Conservation (phyloP, 768 basidiomycete species). For the Rhizopogon rudus region DNA sequence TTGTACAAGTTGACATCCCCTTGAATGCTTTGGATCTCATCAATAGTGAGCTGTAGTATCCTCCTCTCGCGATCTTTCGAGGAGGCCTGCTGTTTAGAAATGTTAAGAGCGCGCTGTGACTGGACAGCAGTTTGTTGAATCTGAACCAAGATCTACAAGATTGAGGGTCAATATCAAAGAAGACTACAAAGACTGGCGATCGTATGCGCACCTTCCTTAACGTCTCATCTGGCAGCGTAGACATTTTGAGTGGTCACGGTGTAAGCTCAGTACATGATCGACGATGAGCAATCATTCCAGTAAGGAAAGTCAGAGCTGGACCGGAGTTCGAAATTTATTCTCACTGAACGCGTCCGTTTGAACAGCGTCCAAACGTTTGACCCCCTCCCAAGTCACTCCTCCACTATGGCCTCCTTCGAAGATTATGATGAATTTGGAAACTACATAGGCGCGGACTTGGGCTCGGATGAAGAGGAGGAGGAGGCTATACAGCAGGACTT, state of each 20-base stretch:
- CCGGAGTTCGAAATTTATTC: conserved; percentile 32
- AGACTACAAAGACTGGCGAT: background rate
- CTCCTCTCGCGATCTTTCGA: conserved; percentile 86
- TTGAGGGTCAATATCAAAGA: conserved; percentile 14
- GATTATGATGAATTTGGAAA: conserved; percentile 96
- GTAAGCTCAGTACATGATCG: background rate
- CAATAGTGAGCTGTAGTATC: conserved; percentile 84
- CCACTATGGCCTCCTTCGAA: conserved; percentile 53
- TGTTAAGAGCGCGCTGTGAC: conserved; percentile 72
- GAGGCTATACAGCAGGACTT: conserved; percentile 50
- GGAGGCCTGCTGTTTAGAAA: conserved; percentile 70
- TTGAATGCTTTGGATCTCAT: conserved; percentile 70
- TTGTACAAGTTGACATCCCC: conserved; percentile 83
- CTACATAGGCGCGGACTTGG: conserved; percentile 94
- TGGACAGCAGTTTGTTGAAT: conserved; percentile 89
- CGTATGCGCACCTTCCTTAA: conserved; percentile 57
- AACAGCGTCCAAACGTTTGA: conserved; percentile 4
- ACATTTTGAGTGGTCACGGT: conserved; percentile 34
- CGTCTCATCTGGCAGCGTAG: conserved; percentile 72
- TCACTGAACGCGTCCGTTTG: conserved; percentile 19
- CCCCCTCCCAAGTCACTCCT: background rate
- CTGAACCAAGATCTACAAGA: conserved; percentile 76
- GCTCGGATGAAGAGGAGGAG: conserved; percentile 61
- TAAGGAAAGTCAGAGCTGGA: background rate
- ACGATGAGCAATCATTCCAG: background rate